Evolutionary conservation across 139 green algal genomes (phyloP).

Genomic region (Auxenochlorella pyrenoidosa): DNA sequence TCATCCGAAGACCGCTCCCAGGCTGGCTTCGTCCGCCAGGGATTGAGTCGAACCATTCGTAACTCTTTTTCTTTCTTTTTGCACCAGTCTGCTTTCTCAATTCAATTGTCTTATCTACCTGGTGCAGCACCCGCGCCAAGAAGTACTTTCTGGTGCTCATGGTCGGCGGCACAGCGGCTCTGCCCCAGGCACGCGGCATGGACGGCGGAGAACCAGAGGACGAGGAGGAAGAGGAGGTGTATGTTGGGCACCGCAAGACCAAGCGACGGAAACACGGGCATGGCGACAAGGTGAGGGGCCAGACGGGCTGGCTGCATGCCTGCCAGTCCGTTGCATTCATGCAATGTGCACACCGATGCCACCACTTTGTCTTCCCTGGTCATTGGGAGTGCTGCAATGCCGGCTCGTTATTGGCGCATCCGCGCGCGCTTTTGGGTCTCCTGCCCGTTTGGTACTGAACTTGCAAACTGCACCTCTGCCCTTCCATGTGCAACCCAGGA

Average conservation of each 20-base stretch:
- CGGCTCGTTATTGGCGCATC: no score
- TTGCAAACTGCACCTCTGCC: background rate
- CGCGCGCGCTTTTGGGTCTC: no score
- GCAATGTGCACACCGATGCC: no score
- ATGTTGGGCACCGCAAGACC: conserved; percentile 42
- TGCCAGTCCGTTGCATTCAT: background rate
- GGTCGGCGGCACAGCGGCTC: conserved; percentile 71
- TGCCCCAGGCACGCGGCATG: conserved; percentile 64
- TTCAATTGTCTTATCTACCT: no score
- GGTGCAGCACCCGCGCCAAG: conserved; percentile 87
- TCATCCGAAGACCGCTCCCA: no score
- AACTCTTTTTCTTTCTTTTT: no score
- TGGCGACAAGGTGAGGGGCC: background rate
- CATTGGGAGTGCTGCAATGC: no score
- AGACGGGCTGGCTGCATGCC: background rate
- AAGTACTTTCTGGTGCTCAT: conserved; percentile 99
- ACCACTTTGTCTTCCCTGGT: no score
- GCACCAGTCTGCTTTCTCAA: no score
- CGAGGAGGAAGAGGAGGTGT: conserved; percentile 40
- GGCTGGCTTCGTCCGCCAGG: no score
- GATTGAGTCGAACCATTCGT: no score
- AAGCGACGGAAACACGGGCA: conserved; percentile 48
- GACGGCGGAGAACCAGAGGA: conserved; percentile 52
- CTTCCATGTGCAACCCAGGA: background rate
- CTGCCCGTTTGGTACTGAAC: background rate